Evolutionary conservation across 2,329 filamentous ascomycete species (phyloP).

Genomic region (Aspergillus ustus): DNA sequence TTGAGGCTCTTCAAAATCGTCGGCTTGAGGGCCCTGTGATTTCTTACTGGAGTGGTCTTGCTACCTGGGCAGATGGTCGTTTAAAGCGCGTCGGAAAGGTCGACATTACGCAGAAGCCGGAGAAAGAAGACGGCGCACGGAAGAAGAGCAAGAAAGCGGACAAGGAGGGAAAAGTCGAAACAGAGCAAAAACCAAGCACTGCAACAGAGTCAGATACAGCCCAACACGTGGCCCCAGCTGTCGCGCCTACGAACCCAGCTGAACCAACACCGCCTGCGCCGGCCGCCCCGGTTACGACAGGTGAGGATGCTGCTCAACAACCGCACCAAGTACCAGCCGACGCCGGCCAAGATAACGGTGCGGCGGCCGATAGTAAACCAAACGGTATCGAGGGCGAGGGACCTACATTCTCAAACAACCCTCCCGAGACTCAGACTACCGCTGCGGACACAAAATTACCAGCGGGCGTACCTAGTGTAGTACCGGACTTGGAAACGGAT

Average conservation of each 20-base stretch:
- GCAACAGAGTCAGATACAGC: constrained; percentile 17
- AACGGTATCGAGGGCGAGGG: background rate
- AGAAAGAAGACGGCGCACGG: constrained; percentile 54
- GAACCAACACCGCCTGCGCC: constrained; percentile 15
- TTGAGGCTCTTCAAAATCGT: constrained; percentile 86
- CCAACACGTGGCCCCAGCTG: constrained; percentile 12
- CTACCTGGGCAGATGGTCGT: constrained; percentile 77
- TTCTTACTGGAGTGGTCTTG: constrained; percentile 91
- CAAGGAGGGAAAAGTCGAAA: constrained; percentile 32
- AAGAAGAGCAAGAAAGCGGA: constrained; percentile 40
- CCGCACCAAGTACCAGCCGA: constrained; percentile 9
- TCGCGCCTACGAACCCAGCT: constrained; percentile 10
- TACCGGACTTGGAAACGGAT: background rate
- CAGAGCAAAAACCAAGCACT: constrained; percentile 25
- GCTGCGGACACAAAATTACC: background rate
- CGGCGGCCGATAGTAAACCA: background rate
- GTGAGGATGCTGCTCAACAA: constrained; percentile 10
- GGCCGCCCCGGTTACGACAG: constrained; percentile 19
- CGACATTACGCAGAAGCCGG: constrained; percentile 48
- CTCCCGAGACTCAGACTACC: background rate
- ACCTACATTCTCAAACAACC: background rate
- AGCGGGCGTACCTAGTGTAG: background rate
- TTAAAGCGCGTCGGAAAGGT: constrained; percentile 71
- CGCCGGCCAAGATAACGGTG: constrained; percentile 1
- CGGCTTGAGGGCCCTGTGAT: constrained; percentile 87